Evolutionary conservation across 2,329 filamentous ascomycete species (phyloP).

Genomic region (Aspergillus nomiae): DNA sequence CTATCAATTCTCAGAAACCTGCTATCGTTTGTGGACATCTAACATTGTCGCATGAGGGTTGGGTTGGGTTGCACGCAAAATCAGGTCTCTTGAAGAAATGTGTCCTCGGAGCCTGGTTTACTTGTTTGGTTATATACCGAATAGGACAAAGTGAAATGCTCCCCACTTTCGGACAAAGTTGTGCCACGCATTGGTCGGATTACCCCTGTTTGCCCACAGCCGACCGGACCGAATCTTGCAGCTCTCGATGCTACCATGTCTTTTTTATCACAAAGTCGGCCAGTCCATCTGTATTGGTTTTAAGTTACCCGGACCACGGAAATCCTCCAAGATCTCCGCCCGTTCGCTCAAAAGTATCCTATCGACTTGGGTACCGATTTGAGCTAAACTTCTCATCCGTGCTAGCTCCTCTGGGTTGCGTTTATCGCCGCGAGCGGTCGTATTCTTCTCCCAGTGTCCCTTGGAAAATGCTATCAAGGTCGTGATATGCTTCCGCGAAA

Average conservation of each 20-base stretch:
- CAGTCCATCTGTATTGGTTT: constrained; percentile 47
- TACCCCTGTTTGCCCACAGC: background rate
- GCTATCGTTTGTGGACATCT: background rate
- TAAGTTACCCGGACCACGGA: constrained; percentile 53
- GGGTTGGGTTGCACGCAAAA: background rate
- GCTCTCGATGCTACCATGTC: background rate
- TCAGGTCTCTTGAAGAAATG: background rate
- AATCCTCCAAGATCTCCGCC: constrained; percentile 53
- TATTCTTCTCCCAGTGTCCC: constrained; percentile 57
- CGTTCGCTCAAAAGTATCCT: constrained; percentile 57
- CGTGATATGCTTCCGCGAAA: constrained; percentile 51
- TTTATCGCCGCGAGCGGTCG: constrained; percentile 59
- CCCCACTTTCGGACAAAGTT: background rate
- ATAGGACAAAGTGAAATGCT: background rate
- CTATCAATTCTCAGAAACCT: background rate
- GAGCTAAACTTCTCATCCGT: constrained; percentile 56
- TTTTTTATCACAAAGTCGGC: constrained; percentile 32
- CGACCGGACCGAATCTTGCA: background rate
- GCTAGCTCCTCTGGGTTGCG: constrained; percentile 53
- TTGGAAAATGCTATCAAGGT: constrained; percentile 58
- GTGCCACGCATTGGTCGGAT: too few species aligned
- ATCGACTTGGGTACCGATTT: constrained; percentile 53
- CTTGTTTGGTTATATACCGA: background rate
- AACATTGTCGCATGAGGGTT: background rate
- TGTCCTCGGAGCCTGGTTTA: background rate